phyloP scores from a whole-genome alignment of 1,284 basidiomycete species.

The Grifola frondosa region DNA sequence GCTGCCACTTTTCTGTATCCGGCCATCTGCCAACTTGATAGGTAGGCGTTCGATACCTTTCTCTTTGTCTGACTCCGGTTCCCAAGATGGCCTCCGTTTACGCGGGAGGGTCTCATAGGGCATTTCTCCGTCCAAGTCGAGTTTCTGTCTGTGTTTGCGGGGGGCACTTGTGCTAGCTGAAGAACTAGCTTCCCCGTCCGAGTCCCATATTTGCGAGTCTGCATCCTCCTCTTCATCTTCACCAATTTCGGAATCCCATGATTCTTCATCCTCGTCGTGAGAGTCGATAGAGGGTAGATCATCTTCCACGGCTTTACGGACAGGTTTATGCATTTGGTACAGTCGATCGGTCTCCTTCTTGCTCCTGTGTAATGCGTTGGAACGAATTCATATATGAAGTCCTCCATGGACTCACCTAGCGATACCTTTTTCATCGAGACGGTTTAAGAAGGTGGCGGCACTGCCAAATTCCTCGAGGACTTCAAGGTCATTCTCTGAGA shows the following conservation, averaged over 20 bases:
- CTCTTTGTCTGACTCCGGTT: slow-evolving; percentile 43
- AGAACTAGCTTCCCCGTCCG: slow-evolving; percentile 13
- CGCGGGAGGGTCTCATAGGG: slow-evolving; percentile 65
- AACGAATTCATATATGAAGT: neutral
- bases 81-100: slow-evolving; percentile 45
- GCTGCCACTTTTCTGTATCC: slow-evolving; percentile 54
- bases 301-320: slow-evolving; percentile 44
- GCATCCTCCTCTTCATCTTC: slow-evolving; percentile 34
- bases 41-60: slow-evolving; percentile 71
- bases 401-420: slow-evolving; percentile 50
- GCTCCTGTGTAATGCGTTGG: slow-evolving; percentile 50
- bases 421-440: slow-evolving; percentile 69
- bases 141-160: slow-evolving; percentile 16
- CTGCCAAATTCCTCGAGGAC: slow-evolving; percentile 60
- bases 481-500: slow-evolving; percentile 65
- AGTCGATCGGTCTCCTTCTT: slow-evolving; percentile 72
- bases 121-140: slow-evolving; percentile 69
- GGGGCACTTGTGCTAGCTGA: slow-evolving; percentile 18
- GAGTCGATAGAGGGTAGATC: slow-evolving; percentile 68
- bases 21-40: slow-evolving; percentile 82
- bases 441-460: slow-evolving; percentile 56
- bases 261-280: slow-evolving; percentile 54
- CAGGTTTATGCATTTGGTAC: slow-evolving; percentile 61
- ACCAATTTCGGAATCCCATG: slow-evolving; percentile 51
- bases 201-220: slow-evolving; percentile 26